Percentiles rank a stretch among this genome's conserved stretches.
Conservation (phyloP, 768 basidiomycete genomes). For the Tricholoma flavovirens region DNA sequence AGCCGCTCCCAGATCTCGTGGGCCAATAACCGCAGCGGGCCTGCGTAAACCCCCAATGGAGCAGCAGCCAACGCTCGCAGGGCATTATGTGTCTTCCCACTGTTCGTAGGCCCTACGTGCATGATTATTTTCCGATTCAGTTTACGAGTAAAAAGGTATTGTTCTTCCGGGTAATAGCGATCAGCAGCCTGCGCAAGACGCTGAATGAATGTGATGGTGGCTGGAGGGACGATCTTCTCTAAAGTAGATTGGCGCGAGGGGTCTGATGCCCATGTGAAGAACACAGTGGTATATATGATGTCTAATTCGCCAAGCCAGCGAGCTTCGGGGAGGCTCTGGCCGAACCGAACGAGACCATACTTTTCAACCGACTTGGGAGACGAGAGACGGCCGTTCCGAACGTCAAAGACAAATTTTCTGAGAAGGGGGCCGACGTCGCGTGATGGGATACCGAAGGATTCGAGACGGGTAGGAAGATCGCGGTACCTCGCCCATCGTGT, state of each 20-base stretch:
- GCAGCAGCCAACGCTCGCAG: conserved; percentile 82
- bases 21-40: conserved; percentile 87
- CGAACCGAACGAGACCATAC: conserved; percentile 41
- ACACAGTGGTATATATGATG: conserved; percentile 43
- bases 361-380: conserved; percentile 21
- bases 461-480: conserved; percentile 34
- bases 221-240: conserved; percentile 19
- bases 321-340: conserved; percentile 25
- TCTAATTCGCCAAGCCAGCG: conserved; percentile 31
- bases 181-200: conserved; percentile 33
- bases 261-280: conserved; percentile 52
- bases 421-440: conserved; percentile 37
- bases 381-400: conserved; percentile 30
- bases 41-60: conserved; percentile 73
- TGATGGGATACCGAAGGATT: conserved; percentile 42
- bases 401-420: conserved; percentile 31
- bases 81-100: conserved; percentile 94
- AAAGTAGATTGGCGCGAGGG: conserved; percentile 23
- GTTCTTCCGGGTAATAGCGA: conserved; percentile 42
- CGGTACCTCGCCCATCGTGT: conserved; percentile 31
- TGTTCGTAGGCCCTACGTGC: conserved; percentile 97
- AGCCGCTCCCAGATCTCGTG: conserved; percentile 92
- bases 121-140: conserved; percentile 77
- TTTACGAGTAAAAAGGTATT: conserved; percentile 46
- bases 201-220: conserved; percentile 33